These are phyloP conservation scores for Nemania serpens DNA, from an alignment of 2,329 filamentous ascomycete genomes.

Conservation along the genomic window DNA sequence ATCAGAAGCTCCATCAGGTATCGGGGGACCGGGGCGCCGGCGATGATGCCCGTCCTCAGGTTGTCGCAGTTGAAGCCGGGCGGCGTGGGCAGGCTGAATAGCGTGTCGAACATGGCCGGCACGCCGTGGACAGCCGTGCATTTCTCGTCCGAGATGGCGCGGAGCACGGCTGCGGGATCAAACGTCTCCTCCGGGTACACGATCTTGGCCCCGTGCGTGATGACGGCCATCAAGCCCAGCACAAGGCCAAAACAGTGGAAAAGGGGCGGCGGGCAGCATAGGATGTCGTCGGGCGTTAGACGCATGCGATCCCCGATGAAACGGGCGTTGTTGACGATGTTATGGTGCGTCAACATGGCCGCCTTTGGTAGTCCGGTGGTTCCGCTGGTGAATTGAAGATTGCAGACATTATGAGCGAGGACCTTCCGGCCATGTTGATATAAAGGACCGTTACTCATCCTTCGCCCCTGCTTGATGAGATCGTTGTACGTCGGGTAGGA, in stretches of 20 bases:
- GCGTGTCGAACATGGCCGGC: conserved; percentile 80
- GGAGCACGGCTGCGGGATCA: conserved; percentile 67
- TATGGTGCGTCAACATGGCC: conserved; percentile 73
- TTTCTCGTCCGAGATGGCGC: conserved; percentile 67
- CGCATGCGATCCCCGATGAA: conserved; percentile 77
- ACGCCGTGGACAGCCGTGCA: conserved; percentile 81
- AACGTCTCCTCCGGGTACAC: conserved; percentile 79
- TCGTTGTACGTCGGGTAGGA: conserved; percentile 64
- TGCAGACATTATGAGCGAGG: conserved; percentile 69
- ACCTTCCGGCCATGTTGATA: conserved; percentile 59
- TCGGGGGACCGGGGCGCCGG: conserved; percentile 75
- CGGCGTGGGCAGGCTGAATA: conserved; percentile 52
- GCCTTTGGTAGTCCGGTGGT: conserved; percentile 76
- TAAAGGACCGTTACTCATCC: conserved; percentile 55
- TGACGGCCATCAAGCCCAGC: conserved; percentile 70
- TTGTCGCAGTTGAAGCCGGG: conserved; percentile 52
- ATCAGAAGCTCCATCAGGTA: conserved; percentile 76
- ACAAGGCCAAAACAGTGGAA: conserved; percentile 89
- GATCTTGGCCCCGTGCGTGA: conserved; percentile 77
- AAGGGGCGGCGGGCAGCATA: conserved; percentile 82
- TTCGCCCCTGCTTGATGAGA: conserved; percentile 57
- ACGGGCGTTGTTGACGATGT: conserved; percentile 67
- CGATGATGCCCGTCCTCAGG: conserved; percentile 77
- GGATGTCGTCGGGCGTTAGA: conserved; percentile 66
- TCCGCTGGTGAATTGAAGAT: conserved; percentile 77